Conservation (phyloP, 2,329 filamentous ascomycete genomes). For the Dactylella cylindrospora region DNA sequence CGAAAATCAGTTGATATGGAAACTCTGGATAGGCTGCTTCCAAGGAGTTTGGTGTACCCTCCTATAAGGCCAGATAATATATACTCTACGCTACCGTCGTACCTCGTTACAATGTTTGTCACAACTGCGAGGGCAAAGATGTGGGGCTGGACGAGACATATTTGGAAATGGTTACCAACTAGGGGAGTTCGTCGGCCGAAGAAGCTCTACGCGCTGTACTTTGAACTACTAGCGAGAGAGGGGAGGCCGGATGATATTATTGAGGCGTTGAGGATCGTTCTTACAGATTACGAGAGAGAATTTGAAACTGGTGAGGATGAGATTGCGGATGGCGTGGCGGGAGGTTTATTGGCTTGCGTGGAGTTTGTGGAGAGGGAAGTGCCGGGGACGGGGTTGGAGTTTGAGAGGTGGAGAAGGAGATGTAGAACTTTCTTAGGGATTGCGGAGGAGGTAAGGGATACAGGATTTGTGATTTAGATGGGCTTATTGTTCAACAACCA, state of each 20-base stretch:
- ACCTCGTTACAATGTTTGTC: conserved; percentile 37
- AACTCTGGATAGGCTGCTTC: conserved; percentile 9
- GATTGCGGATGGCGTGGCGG: conserved; percentile 27
- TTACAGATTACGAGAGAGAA: conserved; percentile 32
- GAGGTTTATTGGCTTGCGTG: conserved; percentile 25
- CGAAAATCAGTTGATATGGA: conserved; percentile 6
- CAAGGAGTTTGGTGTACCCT: conserved; percentile 15
- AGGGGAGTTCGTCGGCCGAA: conserved; percentile 40
- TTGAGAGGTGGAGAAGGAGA: conserved; percentile 45
- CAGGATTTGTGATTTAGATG: conserved; percentile 31
- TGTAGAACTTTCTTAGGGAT: conserved; percentile 40
- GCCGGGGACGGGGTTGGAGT: conserved; percentile 39
- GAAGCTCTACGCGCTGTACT: conserved; percentile 43
- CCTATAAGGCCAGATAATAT: conserved; percentile 9
- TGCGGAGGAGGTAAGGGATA: conserved; percentile 22
- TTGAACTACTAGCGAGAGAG: conserved; percentile 45
- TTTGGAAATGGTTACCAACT: conserved; percentile 45
- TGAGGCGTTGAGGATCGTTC: conserved; percentile 38
- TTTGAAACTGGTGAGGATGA: conserved; percentile 18
- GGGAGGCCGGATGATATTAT: conserved; percentile 42
- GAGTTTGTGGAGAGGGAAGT: conserved; percentile 44
- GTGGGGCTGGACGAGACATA: conserved; percentile 11
- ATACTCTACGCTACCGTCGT: conserved; percentile 24
- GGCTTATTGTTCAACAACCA: neutral
- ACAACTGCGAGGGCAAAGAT: conserved; percentile 7